Conservation (phyloP, 202 grass and related monocot species). For the Brachypodium distachyon region DNA sequence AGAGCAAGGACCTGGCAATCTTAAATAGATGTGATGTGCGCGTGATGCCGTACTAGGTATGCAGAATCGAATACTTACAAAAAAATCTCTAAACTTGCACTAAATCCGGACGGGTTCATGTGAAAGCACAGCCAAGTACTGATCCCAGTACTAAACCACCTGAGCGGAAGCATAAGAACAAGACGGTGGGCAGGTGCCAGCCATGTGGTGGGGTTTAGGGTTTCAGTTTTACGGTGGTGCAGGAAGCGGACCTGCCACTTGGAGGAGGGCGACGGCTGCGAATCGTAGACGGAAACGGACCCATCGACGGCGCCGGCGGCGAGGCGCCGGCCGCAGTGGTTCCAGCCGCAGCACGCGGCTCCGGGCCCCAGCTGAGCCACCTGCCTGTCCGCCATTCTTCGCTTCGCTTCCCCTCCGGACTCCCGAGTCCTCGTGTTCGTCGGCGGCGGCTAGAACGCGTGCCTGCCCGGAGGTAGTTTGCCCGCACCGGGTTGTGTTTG, state of each 20-base stretch:
- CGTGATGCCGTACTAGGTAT: background rate
- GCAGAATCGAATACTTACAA: constrained; percentile 4
- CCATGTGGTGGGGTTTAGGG: background rate
- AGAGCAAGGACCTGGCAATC: background rate
- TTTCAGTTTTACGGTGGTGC: background rate
- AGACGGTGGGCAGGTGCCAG: background rate
- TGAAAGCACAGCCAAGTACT: background rate
- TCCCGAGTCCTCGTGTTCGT: background rate
- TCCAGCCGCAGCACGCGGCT: constrained; percentile 59
- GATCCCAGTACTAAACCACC: background rate
- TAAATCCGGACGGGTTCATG: background rate
- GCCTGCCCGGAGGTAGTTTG: background rate
- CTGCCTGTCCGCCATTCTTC: constrained; percentile 38
- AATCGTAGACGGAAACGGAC: constrained; percentile 70
- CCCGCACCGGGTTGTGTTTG: background rate
- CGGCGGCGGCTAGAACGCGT: background rate
- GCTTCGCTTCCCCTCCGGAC: background rate
- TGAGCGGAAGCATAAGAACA: background rate
- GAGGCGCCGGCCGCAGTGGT: constrained; percentile 58
- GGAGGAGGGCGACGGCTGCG: constrained; percentile 41
- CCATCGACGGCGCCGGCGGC: constrained; percentile 66
- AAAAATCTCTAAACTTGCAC: background rate
- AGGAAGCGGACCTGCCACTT: constrained; percentile 68
- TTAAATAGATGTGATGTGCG: background rate
- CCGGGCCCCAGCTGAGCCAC: constrained; percentile 52